These are phyloP conservation scores for Teratosphaeria destructans DNA, from an alignment of 2,329 filamentous ascomycete species.

Conservation along the genomic window DNA sequence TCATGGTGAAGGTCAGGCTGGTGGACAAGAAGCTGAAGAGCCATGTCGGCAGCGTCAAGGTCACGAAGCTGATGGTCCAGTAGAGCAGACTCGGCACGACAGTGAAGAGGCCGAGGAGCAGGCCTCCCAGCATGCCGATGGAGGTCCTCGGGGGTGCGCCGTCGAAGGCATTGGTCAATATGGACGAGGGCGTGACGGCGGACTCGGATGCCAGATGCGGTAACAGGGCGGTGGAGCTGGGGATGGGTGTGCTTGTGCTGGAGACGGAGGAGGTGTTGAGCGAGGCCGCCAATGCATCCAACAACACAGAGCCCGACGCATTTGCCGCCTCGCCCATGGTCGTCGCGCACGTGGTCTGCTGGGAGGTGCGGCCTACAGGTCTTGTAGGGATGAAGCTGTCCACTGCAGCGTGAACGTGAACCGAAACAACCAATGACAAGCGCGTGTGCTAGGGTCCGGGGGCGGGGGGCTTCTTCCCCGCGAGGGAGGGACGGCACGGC, in stretches of 20 bases:
- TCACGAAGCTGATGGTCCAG: conserved; percentile 73
- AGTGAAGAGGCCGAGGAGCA: conserved; percentile 25
- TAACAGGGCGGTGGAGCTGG: neutral
- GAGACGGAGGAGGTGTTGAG: neutral
- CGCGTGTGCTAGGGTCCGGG: neutral
- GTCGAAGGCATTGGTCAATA: neutral
- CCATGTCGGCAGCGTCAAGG: conserved; percentile 80
- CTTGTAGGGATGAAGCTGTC: neutral
- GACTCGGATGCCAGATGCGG: neutral
- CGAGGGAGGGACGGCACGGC: neutral
- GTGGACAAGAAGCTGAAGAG: conserved; percentile 85
- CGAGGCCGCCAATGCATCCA: neutral
- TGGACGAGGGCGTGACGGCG: neutral
- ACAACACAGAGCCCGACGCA: neutral
- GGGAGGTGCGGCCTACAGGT: too few relatives aligned
- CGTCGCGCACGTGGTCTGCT: neutral
- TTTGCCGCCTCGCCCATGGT: neutral
- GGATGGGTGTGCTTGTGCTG: neutral
- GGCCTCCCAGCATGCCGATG: conserved; percentile 23
- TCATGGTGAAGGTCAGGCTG: conserved; percentile 95
- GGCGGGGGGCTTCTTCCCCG: neutral
- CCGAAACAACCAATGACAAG: neutral
- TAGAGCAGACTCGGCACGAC: conserved; percentile 53
- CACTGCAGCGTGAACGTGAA: neutral
- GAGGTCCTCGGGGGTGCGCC: conserved; percentile 5